A percentile compares a stretch with the other conserved stretches of the same genome.
phyloP scores from a whole-genome alignment of 345 rosid species.

The Trapa incisa region DNA sequence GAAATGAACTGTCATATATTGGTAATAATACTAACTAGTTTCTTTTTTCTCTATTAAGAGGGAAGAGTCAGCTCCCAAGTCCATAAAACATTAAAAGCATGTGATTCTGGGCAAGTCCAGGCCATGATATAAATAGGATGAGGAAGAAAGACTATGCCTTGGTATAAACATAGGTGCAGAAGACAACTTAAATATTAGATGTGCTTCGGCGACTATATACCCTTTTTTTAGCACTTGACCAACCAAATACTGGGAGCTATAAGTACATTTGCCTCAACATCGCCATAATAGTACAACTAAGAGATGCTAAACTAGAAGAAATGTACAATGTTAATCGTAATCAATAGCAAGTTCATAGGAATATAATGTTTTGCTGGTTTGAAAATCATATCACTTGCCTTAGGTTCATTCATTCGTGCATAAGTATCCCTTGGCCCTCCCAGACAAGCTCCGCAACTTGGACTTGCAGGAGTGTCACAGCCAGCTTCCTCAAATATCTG shows the following conservation, averaged over 20 bases:
- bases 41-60: background rate
- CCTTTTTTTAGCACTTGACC: background rate
- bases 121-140: too few relatives aligned
- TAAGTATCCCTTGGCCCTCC: constrained; percentile 96
- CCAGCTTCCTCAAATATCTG: constrained; percentile 98
- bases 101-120: background rate
- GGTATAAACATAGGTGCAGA: background rate
- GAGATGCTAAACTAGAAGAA: background rate
- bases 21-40: background rate
- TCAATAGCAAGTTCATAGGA: background rate
- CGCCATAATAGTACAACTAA: background rate
- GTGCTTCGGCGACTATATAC: background rate
- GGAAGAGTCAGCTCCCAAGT: background rate
- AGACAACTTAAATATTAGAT: background rate
- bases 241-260: background rate
- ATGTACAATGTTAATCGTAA: too few relatives aligned
- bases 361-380: background rate
- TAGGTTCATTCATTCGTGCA: constrained; percentile 83
- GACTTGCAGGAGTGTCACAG: constrained; percentile 92
- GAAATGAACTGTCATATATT: background rate
- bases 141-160: background rate
- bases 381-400: constrained; percentile 26
- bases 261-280: background rate
- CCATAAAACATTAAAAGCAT: background rate
- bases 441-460: constrained; percentile 96